Evolutionary conservation across 805 yeast species (phyloP), one percentile per base, ranked within the genome.

Genomic region (Candida anglica): DNA sequence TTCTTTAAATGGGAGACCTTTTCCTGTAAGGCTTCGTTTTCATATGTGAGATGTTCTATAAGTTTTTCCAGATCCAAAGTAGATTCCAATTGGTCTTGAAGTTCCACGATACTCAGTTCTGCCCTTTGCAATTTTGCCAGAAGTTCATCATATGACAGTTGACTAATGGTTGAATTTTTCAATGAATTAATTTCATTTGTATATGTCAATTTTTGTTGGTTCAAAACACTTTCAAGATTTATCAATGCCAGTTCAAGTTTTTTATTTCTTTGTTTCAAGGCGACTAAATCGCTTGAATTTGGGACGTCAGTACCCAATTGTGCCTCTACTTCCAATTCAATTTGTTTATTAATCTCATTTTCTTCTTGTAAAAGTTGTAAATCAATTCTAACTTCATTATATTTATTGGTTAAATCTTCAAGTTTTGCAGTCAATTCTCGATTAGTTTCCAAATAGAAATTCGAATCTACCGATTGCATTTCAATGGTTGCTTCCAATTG

Each of bases 391-490:
- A 71, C 42, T 4, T 42, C 47, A 2, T 48, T 48, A 36, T 66
- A 65, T 24, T 61, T 52, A 9, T 27, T 21, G 22, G 56, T 50
- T 8, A 71, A 35, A 3, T 33, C 27, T 4, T 37, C 38, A 13
- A 64, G 39, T 30, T 58, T 60, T 2, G 29, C 32, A 2, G 38
- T 38, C 19, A 74, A 41, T 2, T 43, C 39, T 4, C 48, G 52
- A 28, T 60, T 64, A n/a, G 58, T 52, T 4, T 60, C 63, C 5
- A 51, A 52, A 4, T 70, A 41, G 22, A 58, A 59, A 21, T 67
- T 77, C 28, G 69, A 65, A 27, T 79, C 84, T 0, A 73, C 62
- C 1, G 47, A 28, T 3, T 47, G 20, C 46, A 50, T 52, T 32
- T 66, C 71, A 20, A 62, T 34, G 10, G 42, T 32, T 2, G 42